Evolutionary conservation across 1,139 yeast genomes (phyloP).

Genomic region (Kodamaea fungicola): DNA sequence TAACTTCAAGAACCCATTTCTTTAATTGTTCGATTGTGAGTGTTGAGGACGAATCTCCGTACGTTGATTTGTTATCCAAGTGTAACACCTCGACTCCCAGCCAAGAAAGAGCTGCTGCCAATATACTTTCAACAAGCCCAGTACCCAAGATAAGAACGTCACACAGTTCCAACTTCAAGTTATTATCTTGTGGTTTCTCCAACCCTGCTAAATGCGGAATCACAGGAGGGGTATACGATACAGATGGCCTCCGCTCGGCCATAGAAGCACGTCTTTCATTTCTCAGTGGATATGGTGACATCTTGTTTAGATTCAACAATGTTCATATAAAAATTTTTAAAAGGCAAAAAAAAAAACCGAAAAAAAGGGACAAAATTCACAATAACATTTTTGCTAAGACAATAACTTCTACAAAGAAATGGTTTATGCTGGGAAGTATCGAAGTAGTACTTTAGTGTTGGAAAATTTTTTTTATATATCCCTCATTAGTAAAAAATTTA

Average conservation of each 20-base stretch:
- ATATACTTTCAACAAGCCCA: conserved; percentile 80
- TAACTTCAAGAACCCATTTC: conserved; percentile 71
- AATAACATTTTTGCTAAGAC: too few species aligned
- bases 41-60: conserved; percentile 87
- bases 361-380: too few species aligned
- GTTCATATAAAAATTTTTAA: too few species aligned
- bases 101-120: conserved; percentile 96
- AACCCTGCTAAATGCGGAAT: conserved; percentile 82
- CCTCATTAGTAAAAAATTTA: too few species aligned
- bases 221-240: conserved; percentile 45
- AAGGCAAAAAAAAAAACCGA: too few species aligned
- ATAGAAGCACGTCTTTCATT: conserved; percentile 61
- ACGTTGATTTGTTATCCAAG: conserved; percentile 75
- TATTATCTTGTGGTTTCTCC: conserved; percentile 57
- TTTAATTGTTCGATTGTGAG: conserved; percentile 81
- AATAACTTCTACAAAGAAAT: too few species aligned
- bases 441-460: too few species aligned
- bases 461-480: too few species aligned
- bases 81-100: conserved; percentile 90
- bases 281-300: conserved; percentile 16
- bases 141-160: conserved; percentile 93
- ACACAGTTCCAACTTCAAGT: conserved; percentile 56
- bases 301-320: not conserved
- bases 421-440: too few species aligned
- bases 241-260: conserved; percentile 72